These are phyloP conservation scores for Didymella arachidicola DNA, from an alignment of 2,329 filamentous ascomycete genomes.

Conservation along the genomic window DNA sequence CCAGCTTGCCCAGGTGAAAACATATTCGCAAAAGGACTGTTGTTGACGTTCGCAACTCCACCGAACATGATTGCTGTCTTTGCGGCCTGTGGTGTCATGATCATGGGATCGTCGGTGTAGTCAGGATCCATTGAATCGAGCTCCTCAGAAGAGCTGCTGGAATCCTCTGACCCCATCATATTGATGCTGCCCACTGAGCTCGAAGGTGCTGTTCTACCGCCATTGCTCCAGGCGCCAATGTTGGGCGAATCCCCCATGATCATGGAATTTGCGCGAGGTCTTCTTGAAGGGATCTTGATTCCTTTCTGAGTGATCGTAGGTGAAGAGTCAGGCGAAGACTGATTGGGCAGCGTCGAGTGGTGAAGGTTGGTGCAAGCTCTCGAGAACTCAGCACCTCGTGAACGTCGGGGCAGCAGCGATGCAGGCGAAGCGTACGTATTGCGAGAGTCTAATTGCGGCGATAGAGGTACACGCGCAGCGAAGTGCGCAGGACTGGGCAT, in stretches of 20 bases:
- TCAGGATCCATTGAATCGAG: constrained; percentile 59
- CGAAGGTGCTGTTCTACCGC: constrained; percentile 59
- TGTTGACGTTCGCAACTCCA: constrained; percentile 52
- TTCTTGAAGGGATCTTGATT: constrained; percentile 66
- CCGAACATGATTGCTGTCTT: constrained; percentile 61
- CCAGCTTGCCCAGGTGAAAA: constrained; percentile 67
- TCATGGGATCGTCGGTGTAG: constrained; percentile 71
- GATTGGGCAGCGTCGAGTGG: constrained; percentile 90
- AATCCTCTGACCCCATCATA: constrained; percentile 80
- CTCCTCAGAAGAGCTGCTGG: constrained; percentile 71
- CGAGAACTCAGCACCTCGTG: constrained; percentile 90
- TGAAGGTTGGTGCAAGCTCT: constrained; percentile 92
- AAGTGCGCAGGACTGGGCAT: constrained; percentile 59
- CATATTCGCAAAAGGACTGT: constrained; percentile 69
- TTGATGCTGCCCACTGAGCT: constrained; percentile 83
- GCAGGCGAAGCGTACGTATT: constrained; percentile 87
- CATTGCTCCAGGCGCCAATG: constrained; percentile 71
- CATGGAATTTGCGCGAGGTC: constrained; percentile 51
- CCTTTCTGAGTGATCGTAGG: constrained; percentile 79
- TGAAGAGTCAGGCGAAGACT: constrained; percentile 87
- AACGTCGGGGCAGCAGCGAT: constrained; percentile 86
- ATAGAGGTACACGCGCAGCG: constrained; percentile 72
- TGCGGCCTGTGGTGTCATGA: constrained; percentile 80
- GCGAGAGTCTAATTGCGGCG: constrained; percentile 83
- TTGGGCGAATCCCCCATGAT: constrained; percentile 69